Conservation (phyloP, 1,139 yeast genomes). For the Fermentozyma sake region DNA sequence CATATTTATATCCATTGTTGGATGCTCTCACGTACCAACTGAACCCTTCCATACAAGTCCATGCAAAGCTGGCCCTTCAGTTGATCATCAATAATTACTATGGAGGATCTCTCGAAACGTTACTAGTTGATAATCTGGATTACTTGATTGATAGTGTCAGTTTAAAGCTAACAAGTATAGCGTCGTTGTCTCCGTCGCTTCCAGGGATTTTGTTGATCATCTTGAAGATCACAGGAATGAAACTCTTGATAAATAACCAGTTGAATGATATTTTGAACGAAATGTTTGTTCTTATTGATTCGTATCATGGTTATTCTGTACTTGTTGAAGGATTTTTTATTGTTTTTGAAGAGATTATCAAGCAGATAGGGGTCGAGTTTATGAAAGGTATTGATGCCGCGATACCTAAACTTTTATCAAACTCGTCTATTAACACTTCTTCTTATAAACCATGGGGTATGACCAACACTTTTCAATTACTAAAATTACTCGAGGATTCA, state of each 20-base stretch:
- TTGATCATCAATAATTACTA: conserved; percentile 52
- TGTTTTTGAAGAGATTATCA: conserved; percentile 62
- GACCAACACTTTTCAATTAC: conserved; percentile 31
- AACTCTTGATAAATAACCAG: conserved; percentile 50
- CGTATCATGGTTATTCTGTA: conserved; percentile 74
- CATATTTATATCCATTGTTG: conserved; percentile 28
- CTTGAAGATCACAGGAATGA: conserved; percentile 64
- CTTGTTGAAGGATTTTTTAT: conserved; percentile 72
- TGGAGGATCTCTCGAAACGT: conserved; percentile 47
- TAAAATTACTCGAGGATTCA: conserved; percentile 36
- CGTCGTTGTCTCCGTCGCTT: conserved; percentile 63
- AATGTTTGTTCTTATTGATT: conserved; percentile 72
- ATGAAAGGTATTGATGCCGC: conserved; percentile 9
- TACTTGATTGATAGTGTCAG: conserved; percentile 77
- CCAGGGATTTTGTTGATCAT: conserved; percentile 67
- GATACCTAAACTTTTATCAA: neutral
- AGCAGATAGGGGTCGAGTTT: conserved; percentile 46
- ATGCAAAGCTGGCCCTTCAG: conserved; percentile 23
- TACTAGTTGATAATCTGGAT: conserved; percentile 69
- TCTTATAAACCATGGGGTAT: conserved; percentile 56
- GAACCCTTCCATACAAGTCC: conserved; percentile 25
- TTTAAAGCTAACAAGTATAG: conserved; percentile 58
- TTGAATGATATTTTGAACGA: conserved; percentile 70
- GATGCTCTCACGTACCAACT: conserved; percentile 31
- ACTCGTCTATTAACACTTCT: conserved; percentile 10